A percentile compares a stretch with the other conserved stretches of the same genome.
Evolutionary conservation across 352 stramenopile species (phyloP).

Genomic region (Phytophthora hybrid): DNA sequence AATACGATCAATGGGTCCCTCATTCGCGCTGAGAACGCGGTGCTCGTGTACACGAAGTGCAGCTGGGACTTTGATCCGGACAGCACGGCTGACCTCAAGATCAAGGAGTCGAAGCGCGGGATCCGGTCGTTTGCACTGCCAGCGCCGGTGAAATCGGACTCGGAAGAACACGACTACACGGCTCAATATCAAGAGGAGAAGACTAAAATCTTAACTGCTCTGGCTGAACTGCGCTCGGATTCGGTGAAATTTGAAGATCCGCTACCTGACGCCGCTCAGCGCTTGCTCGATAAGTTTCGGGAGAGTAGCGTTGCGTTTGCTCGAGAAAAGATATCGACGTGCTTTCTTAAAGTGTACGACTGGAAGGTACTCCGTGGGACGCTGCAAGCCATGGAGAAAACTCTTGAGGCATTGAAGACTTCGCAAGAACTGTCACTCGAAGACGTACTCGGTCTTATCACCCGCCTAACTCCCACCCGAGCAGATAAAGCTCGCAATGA

Average conservation of each 20-base stretch:
- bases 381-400: background rate
- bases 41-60: conserved; percentile 41
- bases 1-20: conserved; percentile 31
- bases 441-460: background rate
- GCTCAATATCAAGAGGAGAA: conserved; percentile 4
- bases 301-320: background rate
- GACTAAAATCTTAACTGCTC: conserved; percentile 2
- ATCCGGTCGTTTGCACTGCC: conserved; percentile 30
- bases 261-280: conserved; percentile 12
- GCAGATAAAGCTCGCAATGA: background rate
- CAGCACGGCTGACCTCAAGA: conserved; percentile 28
- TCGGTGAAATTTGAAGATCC: conserved; percentile 10
- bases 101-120: conserved; percentile 10
- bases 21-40: conserved; percentile 27
- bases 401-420: background rate
- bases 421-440: background rate
- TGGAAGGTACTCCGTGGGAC: background rate
- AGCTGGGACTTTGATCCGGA: conserved; percentile 28
- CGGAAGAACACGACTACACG: conserved; percentile 23
- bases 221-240: background rate
- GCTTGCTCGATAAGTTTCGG: conserved; percentile 13
- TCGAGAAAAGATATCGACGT: background rate
- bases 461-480: background rate
- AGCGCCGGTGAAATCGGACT: background rate
- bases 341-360: background rate